Evolutionary conservation across 495 filamentous ascomycete genomes (phyloP), one percentile per base, ranked within the genome.

Genomic region (Chaetomidium leptoderma): DNA sequence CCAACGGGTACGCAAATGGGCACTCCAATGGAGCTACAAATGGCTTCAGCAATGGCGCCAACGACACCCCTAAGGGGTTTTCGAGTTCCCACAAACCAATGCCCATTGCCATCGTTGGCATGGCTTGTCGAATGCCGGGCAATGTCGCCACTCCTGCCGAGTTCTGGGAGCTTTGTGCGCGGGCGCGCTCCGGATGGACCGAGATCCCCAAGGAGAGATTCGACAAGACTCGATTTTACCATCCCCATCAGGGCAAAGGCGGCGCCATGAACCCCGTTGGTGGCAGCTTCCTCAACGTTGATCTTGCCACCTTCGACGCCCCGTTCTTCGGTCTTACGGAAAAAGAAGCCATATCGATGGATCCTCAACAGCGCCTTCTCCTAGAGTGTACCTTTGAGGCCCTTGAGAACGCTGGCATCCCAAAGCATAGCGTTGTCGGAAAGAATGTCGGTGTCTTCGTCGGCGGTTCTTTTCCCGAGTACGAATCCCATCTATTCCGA

Each of bases 321-420:
- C 45, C 45, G 2, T 48, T 48, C 14, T 48, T 95, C 80, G 91
- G 89, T 66, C 86, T 95, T 80, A 57, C 86, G 77, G 69, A 72
- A 53, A 73, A 74, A 59, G 76, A 95, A 73, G 90, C 90, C 9
- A 83, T 85, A 42, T 87, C 90, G 21, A 88, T 91, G 53, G 90
- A 95, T 65, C 90, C 91, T 7, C 88, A 90, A 64, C 90, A 92
- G 65, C 84, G 90, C 23, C 74, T 93, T 29, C 83, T 88, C 2
- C 76, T 95, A 13, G 82, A 89, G 36, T 92, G 86, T 52, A 89
- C 89, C 1, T 95, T 91, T 62, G 89, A 92, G 62, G 91, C 91
- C 0, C 77, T 95, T 4, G 90, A 95, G 67, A 90, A 87, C 78
- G 87, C 89, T n/a, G 90, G 90, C 0, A 86, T 91, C 60, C 82